These are phyloP conservation scores for Limnomonas spitsbergensis DNA, from an alignment of 139 green algal species.

Conservation along the genomic window DNA sequence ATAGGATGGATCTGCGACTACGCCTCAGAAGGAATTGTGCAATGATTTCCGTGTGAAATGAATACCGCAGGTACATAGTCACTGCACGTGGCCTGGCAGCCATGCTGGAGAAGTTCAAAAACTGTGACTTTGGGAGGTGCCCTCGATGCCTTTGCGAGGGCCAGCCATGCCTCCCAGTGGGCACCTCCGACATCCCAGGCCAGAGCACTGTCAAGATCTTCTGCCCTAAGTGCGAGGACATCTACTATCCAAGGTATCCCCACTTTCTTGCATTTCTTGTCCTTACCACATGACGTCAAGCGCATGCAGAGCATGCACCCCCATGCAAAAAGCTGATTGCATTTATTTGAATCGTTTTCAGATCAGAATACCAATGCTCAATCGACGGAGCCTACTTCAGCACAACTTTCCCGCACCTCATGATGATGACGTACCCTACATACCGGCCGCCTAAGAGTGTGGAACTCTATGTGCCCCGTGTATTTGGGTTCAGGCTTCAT, in stretches of 20 bases:
- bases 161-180: constrained; percentile 87
- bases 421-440: constrained; percentile 89
- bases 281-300: too few relatives aligned
- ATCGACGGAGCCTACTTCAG: constrained; percentile 95
- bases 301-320: too few relatives aligned
- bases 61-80: constrained; percentile 86
- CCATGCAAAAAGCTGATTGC: too few relatives aligned
- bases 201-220: constrained; percentile 89
- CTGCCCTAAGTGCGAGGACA: constrained; percentile 91
- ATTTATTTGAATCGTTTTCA: too few relatives aligned
- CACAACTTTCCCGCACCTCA: constrained; percentile 93
- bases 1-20: too few relatives aligned
- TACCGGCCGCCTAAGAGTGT: constrained; percentile 55
- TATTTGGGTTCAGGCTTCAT: constrained; percentile 95
- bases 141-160: constrained; percentile 85
- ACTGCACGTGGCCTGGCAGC: constrained; percentile 69
- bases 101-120: constrained; percentile 93
- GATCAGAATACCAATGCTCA: constrained; percentile 61
- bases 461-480: constrained; percentile 69
- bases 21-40: too few relatives aligned
- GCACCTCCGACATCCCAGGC: constrained; percentile 80
- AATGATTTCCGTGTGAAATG: too few relatives aligned
- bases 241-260: constrained; percentile 83
- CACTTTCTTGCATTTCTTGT: too few relatives aligned
- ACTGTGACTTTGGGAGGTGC: constrained; percentile 88